Percentiles rank a stretch among this genome's conserved stretches.
Conservation (phyloP, 768 basidiomycete species). For the Clavaria fumosa region DNA sequence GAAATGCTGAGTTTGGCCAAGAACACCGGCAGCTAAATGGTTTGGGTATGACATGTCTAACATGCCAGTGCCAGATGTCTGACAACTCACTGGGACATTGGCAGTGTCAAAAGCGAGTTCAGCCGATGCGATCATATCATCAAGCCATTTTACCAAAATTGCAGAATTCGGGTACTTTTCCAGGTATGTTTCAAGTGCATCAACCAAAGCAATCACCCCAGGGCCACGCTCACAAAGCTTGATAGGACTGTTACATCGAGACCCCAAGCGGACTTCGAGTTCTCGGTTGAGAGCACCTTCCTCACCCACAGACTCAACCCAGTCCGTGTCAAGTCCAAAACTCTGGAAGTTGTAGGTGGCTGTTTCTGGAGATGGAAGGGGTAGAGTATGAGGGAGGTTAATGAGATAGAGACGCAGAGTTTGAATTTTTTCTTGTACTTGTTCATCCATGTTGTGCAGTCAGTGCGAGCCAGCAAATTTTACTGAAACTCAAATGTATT, state of each 20-base stretch:
- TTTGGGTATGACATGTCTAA: too few relatives aligned
- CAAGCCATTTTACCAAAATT: conserved; percentile 6
- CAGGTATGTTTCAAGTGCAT: conserved; percentile 4
- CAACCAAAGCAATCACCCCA: conserved; percentile 1
- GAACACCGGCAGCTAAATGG: too few relatives aligned
- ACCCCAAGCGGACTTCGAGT: conserved; percentile 5
- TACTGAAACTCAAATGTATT: too few relatives aligned
- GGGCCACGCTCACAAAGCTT: conserved; percentile 4
- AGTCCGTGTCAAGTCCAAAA: conserved; percentile 4
- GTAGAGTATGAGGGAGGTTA: neutral
- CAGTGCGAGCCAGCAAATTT: too few relatives aligned
- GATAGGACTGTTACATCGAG: neutral
- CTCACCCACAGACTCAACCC: conserved; percentile 4
- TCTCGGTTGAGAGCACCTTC: conserved; percentile 6
- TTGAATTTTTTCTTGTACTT: too few relatives aligned
- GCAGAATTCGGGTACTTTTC: conserved; percentile 2
- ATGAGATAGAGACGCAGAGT: conserved; percentile 1
- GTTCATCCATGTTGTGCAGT: too few relatives aligned
- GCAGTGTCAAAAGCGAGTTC: neutral
- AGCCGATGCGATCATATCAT: conserved; percentile 2
- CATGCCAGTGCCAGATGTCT: too few relatives aligned
- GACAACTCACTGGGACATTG: too few relatives aligned
- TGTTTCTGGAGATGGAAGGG: neutral
- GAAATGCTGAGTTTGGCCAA: too few relatives aligned
- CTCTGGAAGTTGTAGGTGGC: too few relatives aligned